Evolutionary conservation across 2,329 filamentous ascomycete species (phyloP).

Genomic region (Teratosphaeriaceae sp.): DNA sequence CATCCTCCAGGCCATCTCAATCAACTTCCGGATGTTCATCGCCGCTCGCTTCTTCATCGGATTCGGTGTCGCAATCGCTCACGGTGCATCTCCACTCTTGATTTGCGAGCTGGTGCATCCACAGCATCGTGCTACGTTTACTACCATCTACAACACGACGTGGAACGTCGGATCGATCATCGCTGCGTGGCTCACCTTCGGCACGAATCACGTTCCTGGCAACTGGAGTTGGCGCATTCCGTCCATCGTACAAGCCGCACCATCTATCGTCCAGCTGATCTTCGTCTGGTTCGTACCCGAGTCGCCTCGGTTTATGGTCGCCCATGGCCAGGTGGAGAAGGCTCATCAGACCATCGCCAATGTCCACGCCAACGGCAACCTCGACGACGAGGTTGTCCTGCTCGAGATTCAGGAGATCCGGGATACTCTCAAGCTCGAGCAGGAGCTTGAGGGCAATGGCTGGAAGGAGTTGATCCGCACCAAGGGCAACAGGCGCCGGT

Average conservation of each 20-base stretch:
- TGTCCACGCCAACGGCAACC: conserved; percentile 56
- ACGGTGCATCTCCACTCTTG: conserved; percentile 10
- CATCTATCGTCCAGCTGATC: conserved; percentile 44
- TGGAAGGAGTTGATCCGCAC: conserved; percentile 7
- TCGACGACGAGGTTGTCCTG: conserved; percentile 53
- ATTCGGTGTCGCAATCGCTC: not conserved
- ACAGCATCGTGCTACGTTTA: conserved; percentile 13
- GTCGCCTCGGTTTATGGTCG: conserved; percentile 56
- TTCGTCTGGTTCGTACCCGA: conserved; percentile 58
- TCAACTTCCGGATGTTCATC: not conserved
- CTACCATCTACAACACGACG: conserved; percentile 7
- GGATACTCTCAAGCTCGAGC: conserved; percentile 6
- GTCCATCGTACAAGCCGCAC: conserved; percentile 12
- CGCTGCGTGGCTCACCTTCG: conserved; percentile 13
- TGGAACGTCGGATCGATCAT: conserved; percentile 6
- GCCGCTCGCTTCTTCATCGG: conserved; percentile 4
- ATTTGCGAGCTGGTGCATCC: conserved; percentile 14
- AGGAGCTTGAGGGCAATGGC: not conserved
- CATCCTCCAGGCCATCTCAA: conserved; percentile 9
- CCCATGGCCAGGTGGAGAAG: conserved; percentile 53
- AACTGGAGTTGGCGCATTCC: conserved; percentile 17
- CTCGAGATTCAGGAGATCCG: conserved; percentile 60
- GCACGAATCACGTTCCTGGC: conserved; percentile 12
- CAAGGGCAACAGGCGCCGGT: conserved; percentile 5
- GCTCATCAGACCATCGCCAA: conserved; percentile 53